A percentile compares a stretch with the other conserved stretches of the same genome.
Evolutionary conservation across 164 flowering plant species (phyloP).

Genomic region (Paratinospora sagittata): DNA sequence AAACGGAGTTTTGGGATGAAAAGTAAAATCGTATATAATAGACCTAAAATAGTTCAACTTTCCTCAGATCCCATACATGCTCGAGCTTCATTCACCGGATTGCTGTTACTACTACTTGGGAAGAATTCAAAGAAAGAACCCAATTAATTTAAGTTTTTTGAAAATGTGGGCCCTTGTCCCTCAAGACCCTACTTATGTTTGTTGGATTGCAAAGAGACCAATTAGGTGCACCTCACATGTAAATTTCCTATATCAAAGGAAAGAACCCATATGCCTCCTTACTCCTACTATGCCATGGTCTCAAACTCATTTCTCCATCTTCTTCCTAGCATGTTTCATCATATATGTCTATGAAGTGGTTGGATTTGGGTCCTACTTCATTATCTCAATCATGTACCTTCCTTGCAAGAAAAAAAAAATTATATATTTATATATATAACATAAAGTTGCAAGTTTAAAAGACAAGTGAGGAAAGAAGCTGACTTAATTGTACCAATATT

Average conservation of each 20-base stretch:
- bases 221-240: conserved; percentile 16
- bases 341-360: conserved; percentile 17
- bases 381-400: not conserved
- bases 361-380: conserved; percentile 17
- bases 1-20: too few relatives aligned
- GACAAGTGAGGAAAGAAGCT: not conserved
- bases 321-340: conserved; percentile 21
- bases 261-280: conserved; percentile 13
- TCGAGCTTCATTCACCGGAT: too few relatives aligned
- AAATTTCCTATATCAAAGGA: conserved; percentile 15
- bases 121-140: too few relatives aligned
- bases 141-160: too few relatives aligned
- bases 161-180: not conserved
- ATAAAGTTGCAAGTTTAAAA: conserved; percentile 8
- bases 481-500: conserved; percentile 4
- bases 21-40: too few relatives aligned
- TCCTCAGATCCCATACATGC: too few relatives aligned
- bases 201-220: conserved; percentile 11
- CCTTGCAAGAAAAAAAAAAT: not conserved
- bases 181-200: conserved; percentile 1
- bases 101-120: too few relatives aligned
- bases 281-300: conserved; percentile 5
- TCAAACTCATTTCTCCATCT: conserved; percentile 6
- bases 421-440: not conserved
- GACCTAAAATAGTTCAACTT: too few relatives aligned